Conservation (phyloP, 1,284 basidiomycete species). For the Takashimella tepidaria region DNA sequence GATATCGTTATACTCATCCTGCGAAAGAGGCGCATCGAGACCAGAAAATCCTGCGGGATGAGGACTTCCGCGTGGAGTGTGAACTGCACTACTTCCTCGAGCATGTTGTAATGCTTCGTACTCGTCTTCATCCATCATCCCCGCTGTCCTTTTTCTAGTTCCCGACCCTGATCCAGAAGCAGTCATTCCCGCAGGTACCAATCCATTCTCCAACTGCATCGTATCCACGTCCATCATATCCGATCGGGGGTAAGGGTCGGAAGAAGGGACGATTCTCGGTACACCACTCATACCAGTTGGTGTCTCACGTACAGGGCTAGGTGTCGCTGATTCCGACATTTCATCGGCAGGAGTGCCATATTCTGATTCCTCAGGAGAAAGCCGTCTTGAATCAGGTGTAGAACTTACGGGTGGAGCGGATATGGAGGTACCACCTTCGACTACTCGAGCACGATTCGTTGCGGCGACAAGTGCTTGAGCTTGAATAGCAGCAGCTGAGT, state of each 20-base stretch:
- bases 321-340: slow-evolving; percentile 22
- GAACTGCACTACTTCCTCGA: slow-evolving; percentile 38
- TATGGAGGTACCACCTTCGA: background rate
- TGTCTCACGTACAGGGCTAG: background rate
- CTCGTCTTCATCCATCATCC: slow-evolving; percentile 35
- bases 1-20: slow-evolving; percentile 75
- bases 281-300: background rate
- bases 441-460: slow-evolving; percentile 10
- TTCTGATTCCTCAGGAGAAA: slow-evolving; percentile 9
- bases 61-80: slow-evolving; percentile 34
- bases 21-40: slow-evolving; percentile 33
- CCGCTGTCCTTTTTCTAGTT: slow-evolving; percentile 32
- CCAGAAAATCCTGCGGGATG: slow-evolving; percentile 14
- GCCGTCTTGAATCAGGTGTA: slow-evolving; percentile 15
- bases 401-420: background rate
- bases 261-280: background rate
- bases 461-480: slow-evolving; percentile 29
- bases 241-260: background rate
- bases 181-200: background rate
- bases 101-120: slow-evolving; percentile 34
- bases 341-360: slow-evolving; percentile 6
- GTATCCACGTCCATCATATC: slow-evolving; percentile 11
- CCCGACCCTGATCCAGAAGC: slow-evolving; percentile 16
- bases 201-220: background rate
- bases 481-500: slow-evolving; percentile 29